Conservation (phyloP, 495 filamentous ascomycete species). For the Cudoniella acicularis region DNA sequence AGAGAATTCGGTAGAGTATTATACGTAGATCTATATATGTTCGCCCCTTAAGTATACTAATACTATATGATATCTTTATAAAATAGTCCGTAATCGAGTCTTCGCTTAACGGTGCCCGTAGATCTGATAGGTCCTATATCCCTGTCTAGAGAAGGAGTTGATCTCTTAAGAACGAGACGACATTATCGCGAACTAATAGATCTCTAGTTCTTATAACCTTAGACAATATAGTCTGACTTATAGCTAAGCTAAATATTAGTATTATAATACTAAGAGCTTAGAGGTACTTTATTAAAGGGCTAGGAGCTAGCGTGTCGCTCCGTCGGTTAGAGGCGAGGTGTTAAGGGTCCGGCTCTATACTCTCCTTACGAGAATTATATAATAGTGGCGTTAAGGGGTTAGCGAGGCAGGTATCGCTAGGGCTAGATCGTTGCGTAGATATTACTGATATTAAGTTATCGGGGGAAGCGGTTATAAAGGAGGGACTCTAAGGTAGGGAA, state of each 20-base stretch:
- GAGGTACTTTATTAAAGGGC: too few species aligned
- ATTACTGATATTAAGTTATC: too few species aligned
- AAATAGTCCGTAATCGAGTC: not conserved
- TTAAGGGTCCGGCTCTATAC: too few species aligned
- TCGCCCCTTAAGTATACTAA: not conserved
- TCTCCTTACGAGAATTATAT: too few species aligned
- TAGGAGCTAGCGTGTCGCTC: too few species aligned
- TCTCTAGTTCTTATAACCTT: constrained; percentile 2
- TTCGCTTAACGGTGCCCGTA: not conserved
- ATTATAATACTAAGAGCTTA: not conserved
- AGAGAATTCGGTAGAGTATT: not conserved
- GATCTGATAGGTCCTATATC: not conserved
- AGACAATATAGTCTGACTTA: not conserved
- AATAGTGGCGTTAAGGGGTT: too few species aligned
- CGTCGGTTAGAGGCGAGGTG: too few species aligned
- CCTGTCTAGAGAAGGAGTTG: constrained; percentile 2
- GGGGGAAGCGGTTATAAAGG: too few species aligned
- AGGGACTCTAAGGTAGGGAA: too few species aligned
- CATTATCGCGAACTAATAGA: not conserved
- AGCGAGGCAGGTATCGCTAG: too few species aligned
- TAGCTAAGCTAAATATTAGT: not conserved
- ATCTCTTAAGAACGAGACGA: constrained; percentile 2
- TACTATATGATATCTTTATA: not conserved
- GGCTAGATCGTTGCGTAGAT: too few species aligned
- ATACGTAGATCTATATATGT: not conserved